These are phyloP conservation scores for Rhododendron molle DNA, from an alignment of 148 eudicot genomes.

Conservation along the genomic window DNA sequence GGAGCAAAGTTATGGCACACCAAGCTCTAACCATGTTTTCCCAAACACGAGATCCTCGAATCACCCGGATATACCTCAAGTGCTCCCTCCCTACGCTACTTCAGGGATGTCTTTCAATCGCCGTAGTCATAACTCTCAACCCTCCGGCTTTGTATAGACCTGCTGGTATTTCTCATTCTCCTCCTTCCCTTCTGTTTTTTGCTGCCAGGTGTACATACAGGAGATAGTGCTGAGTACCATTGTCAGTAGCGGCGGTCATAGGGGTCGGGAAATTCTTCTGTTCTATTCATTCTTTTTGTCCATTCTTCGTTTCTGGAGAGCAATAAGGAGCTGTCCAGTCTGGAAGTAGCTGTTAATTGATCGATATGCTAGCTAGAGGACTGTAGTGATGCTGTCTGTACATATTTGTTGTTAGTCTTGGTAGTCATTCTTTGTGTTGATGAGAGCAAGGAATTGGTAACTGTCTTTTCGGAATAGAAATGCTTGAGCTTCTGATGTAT, in stretches of 20 bases:
- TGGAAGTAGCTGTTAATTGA: conserved; percentile 3
- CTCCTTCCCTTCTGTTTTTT: background rate
- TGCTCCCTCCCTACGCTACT: conserved; percentile 12
- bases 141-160: conserved; percentile 14
- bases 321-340: background rate
- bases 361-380: background rate
- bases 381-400: background rate
- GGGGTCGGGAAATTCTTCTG: background rate
- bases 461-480: background rate
- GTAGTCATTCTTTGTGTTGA: conserved; percentile 6
- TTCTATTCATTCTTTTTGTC: conserved; percentile 10
- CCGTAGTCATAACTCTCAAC: conserved; percentile 14
- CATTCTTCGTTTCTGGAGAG: background rate
- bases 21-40: conserved; percentile 13
- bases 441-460: background rate
- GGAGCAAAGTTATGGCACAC: conserved; percentile 12
- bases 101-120: background rate
- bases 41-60: conserved; percentile 6
- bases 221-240: background rate
- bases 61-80: conserved; percentile 6
- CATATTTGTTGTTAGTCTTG: background rate
- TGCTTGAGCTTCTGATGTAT: background rate
- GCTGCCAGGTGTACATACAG: conserved; percentile 17
- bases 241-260: background rate
- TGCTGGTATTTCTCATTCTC: background rate